A percentile compares a stretch with the other conserved stretches of the same genome.
Evolutionary conservation across 2,329 filamentous ascomycete genomes (phyloP).

Genomic region (Sclerotinia sclerotiorum): DNA sequence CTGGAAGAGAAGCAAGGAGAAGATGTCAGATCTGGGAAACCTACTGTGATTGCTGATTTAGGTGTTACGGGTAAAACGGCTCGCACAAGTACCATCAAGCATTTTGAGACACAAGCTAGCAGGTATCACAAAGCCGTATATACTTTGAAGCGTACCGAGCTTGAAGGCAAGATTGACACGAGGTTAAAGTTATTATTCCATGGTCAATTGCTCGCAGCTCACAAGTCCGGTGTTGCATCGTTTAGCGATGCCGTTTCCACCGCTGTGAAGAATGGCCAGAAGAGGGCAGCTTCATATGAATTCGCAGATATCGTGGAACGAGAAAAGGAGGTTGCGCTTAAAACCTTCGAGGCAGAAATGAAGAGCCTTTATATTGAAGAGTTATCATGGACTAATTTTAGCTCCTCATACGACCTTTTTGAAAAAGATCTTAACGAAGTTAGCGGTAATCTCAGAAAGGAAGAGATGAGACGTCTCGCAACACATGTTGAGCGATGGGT

Average conservation of each 20-base stretch:
- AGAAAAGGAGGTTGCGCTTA: conserved; percentile 75
- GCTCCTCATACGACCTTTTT: conserved; percentile 74
- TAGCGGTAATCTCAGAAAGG: conserved; percentile 79
- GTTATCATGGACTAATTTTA: conserved; percentile 85
- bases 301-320: conserved; percentile 89
- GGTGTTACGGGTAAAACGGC: conserved; percentile 72
- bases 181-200: conserved; percentile 84
- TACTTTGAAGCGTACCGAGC: conserved; percentile 76
- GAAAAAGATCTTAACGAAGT: conserved; percentile 90
- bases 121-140: conserved; percentile 97
- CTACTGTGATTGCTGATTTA: conserved; percentile 70
- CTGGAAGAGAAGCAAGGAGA: conserved; percentile 85
- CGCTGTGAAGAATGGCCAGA: conserved; percentile 88
- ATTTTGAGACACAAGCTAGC: conserved; percentile 88
- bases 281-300: conserved; percentile 86
- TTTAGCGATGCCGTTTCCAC: conserved; percentile 87
- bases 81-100: conserved; percentile 70
- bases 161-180: conserved; percentile 84
- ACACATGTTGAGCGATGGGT: conserved; percentile 94
- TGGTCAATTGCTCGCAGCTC: conserved; percentile 82
- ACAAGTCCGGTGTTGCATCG: conserved; percentile 79
- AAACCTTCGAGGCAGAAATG: conserved; percentile 74
- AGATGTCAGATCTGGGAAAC: conserved; percentile 68
- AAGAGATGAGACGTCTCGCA: conserved; percentile 92
- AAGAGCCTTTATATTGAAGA: conserved; percentile 72